A percentile compares a stretch with the other conserved stretches of the same genome.
Evolutionary conservation across 2,329 filamentous ascomycete species (phyloP).

Genomic region (Penicillium nordicum): DNA sequence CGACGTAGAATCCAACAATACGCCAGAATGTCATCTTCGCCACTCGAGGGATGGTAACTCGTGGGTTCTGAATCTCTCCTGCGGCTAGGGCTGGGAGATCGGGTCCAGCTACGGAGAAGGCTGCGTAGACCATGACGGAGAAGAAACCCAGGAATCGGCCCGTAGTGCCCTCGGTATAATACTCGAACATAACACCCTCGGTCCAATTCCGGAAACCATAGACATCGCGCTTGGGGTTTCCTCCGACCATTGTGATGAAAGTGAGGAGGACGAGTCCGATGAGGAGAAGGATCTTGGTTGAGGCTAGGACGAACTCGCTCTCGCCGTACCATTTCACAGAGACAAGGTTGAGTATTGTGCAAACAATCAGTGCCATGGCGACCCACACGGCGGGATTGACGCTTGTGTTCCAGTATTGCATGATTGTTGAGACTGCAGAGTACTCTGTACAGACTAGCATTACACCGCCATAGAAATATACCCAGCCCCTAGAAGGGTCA

Average conservation of each 20-base stretch:
- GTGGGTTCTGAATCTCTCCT: slow-evolving; percentile 66
- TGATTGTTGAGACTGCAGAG: slow-evolving; percentile 43
- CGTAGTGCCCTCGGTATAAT: slow-evolving; percentile 60
- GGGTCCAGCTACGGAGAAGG: slow-evolving; percentile 61
- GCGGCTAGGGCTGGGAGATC: slow-evolving; percentile 60
- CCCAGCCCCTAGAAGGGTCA: slow-evolving; percentile 34
- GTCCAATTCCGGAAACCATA: slow-evolving; percentile 68
- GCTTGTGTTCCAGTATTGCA: slow-evolving; percentile 45
- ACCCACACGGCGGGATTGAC: slow-evolving; percentile 45
- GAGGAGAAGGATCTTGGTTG: slow-evolving; percentile 67
- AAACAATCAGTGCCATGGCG: slow-evolving; percentile 42
- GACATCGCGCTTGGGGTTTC: slow-evolving; percentile 65
- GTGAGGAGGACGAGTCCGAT: slow-evolving; percentile 69
- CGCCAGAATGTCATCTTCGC: slow-evolving; percentile 75
- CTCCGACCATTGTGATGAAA: slow-evolving; percentile 76
- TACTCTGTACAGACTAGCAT: slow-evolving; percentile 50
- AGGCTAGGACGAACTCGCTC: slow-evolving; percentile 67
- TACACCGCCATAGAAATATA: slow-evolving; percentile 46
- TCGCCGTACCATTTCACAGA: slow-evolving; percentile 70
- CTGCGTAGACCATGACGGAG: slow-evolving; percentile 65
- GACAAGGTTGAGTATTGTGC: slow-evolving; percentile 61
- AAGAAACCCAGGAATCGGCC: slow-evolving; percentile 71
- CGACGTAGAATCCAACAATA: slow-evolving; percentile 71
- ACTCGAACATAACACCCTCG: slow-evolving; percentile 62
- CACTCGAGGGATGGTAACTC: slow-evolving; percentile 66